A percentile compares a stretch with the other conserved stretches of the same genome.
phyloP scores from a whole-genome alignment of 1,284 basidiomycete species.

The Cystobasidium pallidum region DNA sequence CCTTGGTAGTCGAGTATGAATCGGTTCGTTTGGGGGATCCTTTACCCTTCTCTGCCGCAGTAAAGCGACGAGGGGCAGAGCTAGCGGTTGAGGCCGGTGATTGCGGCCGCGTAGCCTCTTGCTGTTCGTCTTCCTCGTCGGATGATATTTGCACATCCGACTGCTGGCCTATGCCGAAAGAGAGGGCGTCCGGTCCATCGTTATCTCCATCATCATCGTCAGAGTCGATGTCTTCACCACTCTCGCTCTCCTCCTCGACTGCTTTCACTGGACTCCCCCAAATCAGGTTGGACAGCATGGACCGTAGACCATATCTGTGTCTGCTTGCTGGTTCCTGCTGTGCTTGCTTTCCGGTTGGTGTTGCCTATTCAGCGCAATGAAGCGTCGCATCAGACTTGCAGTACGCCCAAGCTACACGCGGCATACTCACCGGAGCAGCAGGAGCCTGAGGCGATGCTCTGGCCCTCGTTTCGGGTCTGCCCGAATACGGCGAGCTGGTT shows the following conservation, averaged over 20 bases:
- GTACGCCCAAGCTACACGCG: background rate
- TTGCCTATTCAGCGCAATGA: background rate
- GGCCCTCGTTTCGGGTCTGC: conserved; percentile 3
- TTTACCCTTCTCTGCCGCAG: conserved; percentile 42
- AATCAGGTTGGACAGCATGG: conserved; percentile 41
- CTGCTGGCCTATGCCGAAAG: background rate
- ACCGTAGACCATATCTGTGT: conserved; percentile 32
- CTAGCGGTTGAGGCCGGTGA: background rate
- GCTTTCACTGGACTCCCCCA: conserved; percentile 36
- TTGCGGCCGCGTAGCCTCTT: background rate
- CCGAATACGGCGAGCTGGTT: conserved; percentile 17
- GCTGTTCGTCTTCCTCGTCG: conserved; percentile 18
- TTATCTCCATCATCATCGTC: conserved; percentile 5
- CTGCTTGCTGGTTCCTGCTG: conserved; percentile 12
- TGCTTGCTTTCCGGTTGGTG: conserved; percentile 20
- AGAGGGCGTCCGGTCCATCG: background rate
- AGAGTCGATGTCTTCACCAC: conserved; percentile 10
- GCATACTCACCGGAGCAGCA: conserved; percentile 2
- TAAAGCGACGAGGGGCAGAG: conserved; percentile 16
- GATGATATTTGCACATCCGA: conserved; percentile 22
- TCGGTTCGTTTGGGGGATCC: conserved; percentile 20
- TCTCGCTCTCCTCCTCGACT: conserved; percentile 27
- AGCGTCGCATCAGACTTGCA: background rate
- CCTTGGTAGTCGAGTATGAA: background rate
- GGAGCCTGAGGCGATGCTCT: background rate